Evolutionary conservation across 1,284 basidiomycete genomes (phyloP).

Genomic region (Hortiboletus rubellus): DNA sequence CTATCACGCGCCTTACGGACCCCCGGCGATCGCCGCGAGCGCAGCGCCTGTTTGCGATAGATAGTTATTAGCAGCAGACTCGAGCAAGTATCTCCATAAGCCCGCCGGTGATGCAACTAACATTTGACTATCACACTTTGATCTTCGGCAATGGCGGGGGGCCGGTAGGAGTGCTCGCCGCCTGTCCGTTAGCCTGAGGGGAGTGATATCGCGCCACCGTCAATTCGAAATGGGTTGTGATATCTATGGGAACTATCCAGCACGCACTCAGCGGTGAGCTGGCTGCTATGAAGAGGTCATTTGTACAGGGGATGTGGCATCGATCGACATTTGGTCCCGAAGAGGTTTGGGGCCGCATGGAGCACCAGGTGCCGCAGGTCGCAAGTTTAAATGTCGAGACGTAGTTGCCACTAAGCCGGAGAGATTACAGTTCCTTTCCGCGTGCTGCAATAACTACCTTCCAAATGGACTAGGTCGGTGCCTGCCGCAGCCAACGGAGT

Average conservation of each 20-base stretch:
- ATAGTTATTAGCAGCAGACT: not conserved
- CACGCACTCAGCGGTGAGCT: not conserved
- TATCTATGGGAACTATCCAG: not conserved
- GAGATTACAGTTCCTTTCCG: not conserved
- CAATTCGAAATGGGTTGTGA: constrained; percentile 1
- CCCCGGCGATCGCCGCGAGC: not conserved
- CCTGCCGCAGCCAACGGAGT: not conserved
- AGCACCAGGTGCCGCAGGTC: not conserved
- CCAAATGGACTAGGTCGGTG: constrained; percentile 5
- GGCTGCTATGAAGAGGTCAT: too few species aligned
- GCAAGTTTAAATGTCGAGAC: not conserved
- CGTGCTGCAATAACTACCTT: not conserved
- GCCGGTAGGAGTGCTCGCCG: not conserved
- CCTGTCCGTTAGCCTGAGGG: not conserved
- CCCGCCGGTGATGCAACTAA: not conserved
- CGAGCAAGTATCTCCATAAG: not conserved
- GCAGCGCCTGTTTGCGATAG: not conserved
- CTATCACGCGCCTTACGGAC: constrained; percentile 2
- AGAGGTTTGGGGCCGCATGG: not conserved
- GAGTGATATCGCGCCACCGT: not conserved
- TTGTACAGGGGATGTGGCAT: not conserved
- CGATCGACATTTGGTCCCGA: not conserved
- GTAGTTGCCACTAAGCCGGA: not conserved
- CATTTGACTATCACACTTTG: not conserved
- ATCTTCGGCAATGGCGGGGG: not conserved